phyloP scores from a whole-genome alignment of 306 rosid species.

The Acacia melanoxylon region DNA sequence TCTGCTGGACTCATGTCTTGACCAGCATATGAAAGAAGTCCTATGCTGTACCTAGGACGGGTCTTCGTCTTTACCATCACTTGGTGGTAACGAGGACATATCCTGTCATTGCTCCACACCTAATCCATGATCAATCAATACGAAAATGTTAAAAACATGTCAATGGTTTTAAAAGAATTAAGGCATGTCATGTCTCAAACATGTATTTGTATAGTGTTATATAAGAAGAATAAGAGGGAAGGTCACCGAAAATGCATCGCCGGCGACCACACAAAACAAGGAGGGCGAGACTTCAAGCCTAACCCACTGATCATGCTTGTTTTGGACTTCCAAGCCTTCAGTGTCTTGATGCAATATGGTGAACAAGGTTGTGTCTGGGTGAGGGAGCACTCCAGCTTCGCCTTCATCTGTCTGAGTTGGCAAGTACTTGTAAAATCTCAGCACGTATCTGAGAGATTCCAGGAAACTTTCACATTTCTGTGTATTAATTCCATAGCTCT shows the following conservation, averaged over 20 bases:
- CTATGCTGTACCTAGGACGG: conserved; percentile 19
- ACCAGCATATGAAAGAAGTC: conserved; percentile 24
- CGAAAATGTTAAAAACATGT: not conserved
- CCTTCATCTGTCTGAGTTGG: conserved; percentile 17
- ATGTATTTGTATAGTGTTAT: not conserved
- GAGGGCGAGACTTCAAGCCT: conserved; percentile 20
- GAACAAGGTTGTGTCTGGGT: conserved; percentile 34
- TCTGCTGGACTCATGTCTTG: conserved; percentile 12
- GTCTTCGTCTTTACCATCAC: conserved; percentile 21
- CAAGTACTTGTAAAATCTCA: conserved; percentile 31
- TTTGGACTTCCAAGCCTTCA: conserved; percentile 28
- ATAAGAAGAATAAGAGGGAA: not conserved
- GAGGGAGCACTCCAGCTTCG: conserved; percentile 25
- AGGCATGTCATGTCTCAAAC: not conserved
- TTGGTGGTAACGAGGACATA: conserved; percentile 24
- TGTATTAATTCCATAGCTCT: conserved; percentile 30
- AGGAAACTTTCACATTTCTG: conserved; percentile 25
- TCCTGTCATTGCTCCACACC: conserved; percentile 35
- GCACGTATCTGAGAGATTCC: conserved; percentile 9
- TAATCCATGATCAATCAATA: not conserved
- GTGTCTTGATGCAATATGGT: conserved; percentile 31
- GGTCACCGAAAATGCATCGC: conserved; percentile 32
- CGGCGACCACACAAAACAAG: conserved; percentile 30
- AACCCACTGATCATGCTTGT: conserved; percentile 31
- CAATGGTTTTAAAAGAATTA: not conserved